Conservation (phyloP, 805 yeast genomes). For the Wickerhamomyces mucosus region DNA sequence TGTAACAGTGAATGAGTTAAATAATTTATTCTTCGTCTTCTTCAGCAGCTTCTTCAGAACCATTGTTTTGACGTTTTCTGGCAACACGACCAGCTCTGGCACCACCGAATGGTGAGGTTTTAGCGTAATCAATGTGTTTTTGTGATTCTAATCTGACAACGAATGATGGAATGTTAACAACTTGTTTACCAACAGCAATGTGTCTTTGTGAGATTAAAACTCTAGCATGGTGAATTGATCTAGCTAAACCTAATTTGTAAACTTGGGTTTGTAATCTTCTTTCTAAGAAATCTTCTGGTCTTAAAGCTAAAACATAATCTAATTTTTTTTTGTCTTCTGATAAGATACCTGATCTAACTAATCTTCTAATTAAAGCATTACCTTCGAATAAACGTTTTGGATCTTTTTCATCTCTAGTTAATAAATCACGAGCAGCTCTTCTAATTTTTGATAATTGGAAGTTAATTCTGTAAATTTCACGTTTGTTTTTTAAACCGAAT, state of each 20-base stretch:
- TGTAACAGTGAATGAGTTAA: constrained; percentile 7
- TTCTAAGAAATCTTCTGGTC: constrained; percentile 98
- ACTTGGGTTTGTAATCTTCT: constrained; percentile 99
- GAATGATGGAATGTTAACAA: constrained; percentile 98
- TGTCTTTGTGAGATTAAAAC: constrained; percentile 98
- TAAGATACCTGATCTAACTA: constrained; percentile 97
- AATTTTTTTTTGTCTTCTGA: constrained; percentile 99
- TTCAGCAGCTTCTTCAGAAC: constrained; percentile 56
- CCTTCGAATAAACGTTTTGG: constrained; percentile 99
- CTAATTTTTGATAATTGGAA: constrained; percentile 99
- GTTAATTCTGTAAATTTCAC: constrained; percentile 99
- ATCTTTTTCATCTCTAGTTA: constrained; percentile 99
- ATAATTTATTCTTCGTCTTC: constrained; percentile 60
- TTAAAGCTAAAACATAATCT: constrained; percentile 98
- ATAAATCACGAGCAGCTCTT: constrained; percentile 99
- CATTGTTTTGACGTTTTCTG: constrained; percentile 54
- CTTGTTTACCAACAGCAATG: constrained; percentile 99
- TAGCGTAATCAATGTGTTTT: constrained; percentile 99
- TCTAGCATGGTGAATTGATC: constrained; percentile 99
- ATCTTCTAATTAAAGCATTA: constrained; percentile 99
- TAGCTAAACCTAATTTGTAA: constrained; percentile 98
- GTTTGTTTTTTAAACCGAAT: constrained; percentile 99
- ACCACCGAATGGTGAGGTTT: constrained; percentile 99
- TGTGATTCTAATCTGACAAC: constrained; percentile 99
- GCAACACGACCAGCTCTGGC: constrained; percentile 99